phyloP scores from a whole-genome alignment of 2,329 filamentous ascomycete genomes.

The Grosmannia serpens region DNA sequence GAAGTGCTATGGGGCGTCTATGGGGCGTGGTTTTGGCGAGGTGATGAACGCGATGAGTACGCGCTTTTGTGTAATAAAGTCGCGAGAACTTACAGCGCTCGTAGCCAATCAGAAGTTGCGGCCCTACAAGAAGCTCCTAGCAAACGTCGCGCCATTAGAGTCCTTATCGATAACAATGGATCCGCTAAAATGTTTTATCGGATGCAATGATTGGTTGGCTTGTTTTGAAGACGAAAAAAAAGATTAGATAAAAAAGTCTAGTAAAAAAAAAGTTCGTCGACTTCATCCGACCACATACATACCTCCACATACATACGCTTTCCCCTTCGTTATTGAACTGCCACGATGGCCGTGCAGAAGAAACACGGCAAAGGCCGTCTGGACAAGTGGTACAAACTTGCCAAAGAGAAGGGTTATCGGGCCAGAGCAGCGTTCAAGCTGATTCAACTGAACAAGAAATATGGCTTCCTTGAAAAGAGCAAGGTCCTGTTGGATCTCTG shows the following conservation, averaged over 20 bases:
- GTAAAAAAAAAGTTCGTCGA: neutral
- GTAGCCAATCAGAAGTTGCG: slow-evolving; percentile 6
- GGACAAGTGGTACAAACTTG: slow-evolving; percentile 98
- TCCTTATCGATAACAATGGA: neutral
- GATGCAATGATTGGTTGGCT: slow-evolving; percentile 2
- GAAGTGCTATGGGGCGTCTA: slow-evolving; percentile 1
- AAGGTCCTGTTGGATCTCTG: slow-evolving; percentile 96
- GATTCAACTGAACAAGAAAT: slow-evolving; percentile 97
- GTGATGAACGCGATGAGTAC: slow-evolving; percentile 9
- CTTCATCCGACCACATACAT: neutral
- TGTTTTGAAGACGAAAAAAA: neutral
- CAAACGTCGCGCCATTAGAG: neutral
- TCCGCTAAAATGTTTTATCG: slow-evolving; percentile 1
- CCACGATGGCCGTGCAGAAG: slow-evolving; percentile 86
- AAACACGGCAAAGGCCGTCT: slow-evolving; percentile 98
- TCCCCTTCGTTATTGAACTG: neutral
- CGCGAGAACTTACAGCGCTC: slow-evolving; percentile 9
- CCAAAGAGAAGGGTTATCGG: slow-evolving; percentile 95
- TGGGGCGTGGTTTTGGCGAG: slow-evolving; percentile 3
- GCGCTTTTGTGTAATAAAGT: slow-evolving; percentile 2
- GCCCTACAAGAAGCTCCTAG: neutral
- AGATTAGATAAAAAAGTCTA: neutral
- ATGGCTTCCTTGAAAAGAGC: slow-evolving; percentile 94
- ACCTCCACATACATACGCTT: neutral
- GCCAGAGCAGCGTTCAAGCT: slow-evolving; percentile 96